Conservation (phyloP, 2,329 filamentous ascomycete genomes). For the Ilyonectria sp. region DNA sequence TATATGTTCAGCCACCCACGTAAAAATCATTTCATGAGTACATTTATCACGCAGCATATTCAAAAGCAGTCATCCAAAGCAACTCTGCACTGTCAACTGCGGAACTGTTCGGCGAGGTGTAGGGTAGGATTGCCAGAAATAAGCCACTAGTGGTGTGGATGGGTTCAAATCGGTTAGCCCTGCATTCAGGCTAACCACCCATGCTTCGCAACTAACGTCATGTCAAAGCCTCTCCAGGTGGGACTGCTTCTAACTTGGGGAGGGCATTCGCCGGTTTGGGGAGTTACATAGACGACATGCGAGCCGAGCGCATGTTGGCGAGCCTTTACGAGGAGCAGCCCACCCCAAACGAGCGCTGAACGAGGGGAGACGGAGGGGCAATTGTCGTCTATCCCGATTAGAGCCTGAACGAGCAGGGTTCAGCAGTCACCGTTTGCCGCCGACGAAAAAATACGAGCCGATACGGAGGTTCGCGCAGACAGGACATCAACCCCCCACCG, state of each 20-base stretch:
- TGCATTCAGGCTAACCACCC: background rate
- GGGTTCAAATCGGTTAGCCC: background rate
- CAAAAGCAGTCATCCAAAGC: background rate
- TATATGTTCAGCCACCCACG: background rate
- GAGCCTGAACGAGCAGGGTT: conserved; percentile 1
- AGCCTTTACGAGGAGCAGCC: background rate
- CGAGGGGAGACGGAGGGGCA: background rate
- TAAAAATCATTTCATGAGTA: background rate
- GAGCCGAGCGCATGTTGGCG: background rate
- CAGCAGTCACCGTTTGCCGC: background rate
- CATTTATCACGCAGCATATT: background rate
- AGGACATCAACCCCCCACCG: background rate
- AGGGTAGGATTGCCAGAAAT: background rate
- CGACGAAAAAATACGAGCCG: background rate
- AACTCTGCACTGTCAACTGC: background rate
- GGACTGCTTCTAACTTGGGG: background rate
- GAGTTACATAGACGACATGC: background rate
- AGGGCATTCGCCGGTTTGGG: background rate
- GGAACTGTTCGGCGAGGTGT: background rate
- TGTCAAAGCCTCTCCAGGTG: background rate
- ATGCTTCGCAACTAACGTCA: background rate
- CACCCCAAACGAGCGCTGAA: background rate
- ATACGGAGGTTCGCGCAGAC: background rate
- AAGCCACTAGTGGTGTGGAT: background rate
- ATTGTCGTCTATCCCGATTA: background rate